These are phyloP conservation scores for Globisporangium alternatum DNA, from an alignment of 352 stramenopile species.

Conservation along the genomic window DNA sequence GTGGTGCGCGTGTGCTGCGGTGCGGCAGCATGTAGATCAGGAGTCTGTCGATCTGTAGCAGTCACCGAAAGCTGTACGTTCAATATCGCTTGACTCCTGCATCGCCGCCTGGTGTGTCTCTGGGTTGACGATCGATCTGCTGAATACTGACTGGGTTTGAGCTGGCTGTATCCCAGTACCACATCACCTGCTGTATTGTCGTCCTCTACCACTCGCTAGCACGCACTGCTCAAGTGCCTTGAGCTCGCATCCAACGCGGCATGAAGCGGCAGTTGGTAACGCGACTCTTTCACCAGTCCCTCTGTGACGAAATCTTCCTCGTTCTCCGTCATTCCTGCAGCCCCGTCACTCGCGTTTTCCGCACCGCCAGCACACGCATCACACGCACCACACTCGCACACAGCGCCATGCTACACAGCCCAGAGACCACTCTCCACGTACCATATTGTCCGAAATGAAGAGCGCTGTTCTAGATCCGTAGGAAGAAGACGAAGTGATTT, in stretches of 20 bases:
- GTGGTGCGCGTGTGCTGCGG: background rate
- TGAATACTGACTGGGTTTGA: background rate
- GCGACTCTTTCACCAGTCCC: background rate
- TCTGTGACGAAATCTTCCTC: background rate
- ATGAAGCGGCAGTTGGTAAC: background rate
- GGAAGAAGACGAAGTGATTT: slow-evolving; percentile 88
- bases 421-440: slow-evolving; percentile 31
- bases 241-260: background rate
- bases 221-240: background rate
- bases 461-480: slow-evolving; percentile 73
- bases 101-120: background rate
- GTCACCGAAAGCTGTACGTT: background rate
- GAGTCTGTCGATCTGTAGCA: background rate
- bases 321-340: background rate
- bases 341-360: background rate
- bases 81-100: background rate
- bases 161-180: background rate
- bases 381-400: background rate
- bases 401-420: background rate
- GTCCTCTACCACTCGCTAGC: background rate
- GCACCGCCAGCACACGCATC: background rate
- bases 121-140: background rate
- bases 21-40: no score
- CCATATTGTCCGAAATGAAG: slow-evolving; percentile 55
- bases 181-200: background rate